Base-by-base conservation (phyloP, 2,329 filamentous ascomycete genomes). In the Mycosphaerella arachidis region DNA sequence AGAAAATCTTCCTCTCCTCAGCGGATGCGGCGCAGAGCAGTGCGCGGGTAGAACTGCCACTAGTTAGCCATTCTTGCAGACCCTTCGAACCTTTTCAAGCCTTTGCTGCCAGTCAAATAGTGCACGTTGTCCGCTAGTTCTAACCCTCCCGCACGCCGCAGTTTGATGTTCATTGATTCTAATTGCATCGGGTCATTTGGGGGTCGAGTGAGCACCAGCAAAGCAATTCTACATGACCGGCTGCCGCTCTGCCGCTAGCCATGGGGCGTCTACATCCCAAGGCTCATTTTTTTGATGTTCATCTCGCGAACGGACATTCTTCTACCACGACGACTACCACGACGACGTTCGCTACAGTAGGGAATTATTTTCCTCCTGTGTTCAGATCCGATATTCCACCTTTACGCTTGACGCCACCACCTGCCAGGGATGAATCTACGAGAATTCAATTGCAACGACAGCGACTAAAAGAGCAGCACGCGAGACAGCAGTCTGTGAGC, bases 391-490 rank as follows among this genome's bases (percentile, higher is more conserved):
- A 59, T 37, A 59, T 65, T 37, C 54, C 62, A 12, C 59, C 62
- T 33, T 52, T 67, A 56, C 61, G 58, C 20, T 53, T 69, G 48
- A 61, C 62, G 10, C 66, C 67, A 10, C 54, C 54, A 8, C 40
- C 40, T 37, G 35, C 35, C 12, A 48, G 58, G 29, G 68, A 70
- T 33, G 69, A 71, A 9, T 65, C 61, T 10, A 72, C 70, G 4
- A 57, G 69, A 53, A 63, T 70, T 6, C 68, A 71, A 33, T 66
- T 73, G 48, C 71, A 72, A 61, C 57, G 60, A 54, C 70, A 73
- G 59, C 58, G 65, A 45, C 50, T 70, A 40, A 59, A 58, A n/a
- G 68, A 65, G 59, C 62, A 70, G 59, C 59, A 68, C 58, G 60
- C 59, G 30, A 63, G 57, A 57, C 62, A 64, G 27, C 27, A 27